phyloP scores from a whole-genome alignment of 2,329 filamentous ascomycete species.

The Lojkania enalia region DNA sequence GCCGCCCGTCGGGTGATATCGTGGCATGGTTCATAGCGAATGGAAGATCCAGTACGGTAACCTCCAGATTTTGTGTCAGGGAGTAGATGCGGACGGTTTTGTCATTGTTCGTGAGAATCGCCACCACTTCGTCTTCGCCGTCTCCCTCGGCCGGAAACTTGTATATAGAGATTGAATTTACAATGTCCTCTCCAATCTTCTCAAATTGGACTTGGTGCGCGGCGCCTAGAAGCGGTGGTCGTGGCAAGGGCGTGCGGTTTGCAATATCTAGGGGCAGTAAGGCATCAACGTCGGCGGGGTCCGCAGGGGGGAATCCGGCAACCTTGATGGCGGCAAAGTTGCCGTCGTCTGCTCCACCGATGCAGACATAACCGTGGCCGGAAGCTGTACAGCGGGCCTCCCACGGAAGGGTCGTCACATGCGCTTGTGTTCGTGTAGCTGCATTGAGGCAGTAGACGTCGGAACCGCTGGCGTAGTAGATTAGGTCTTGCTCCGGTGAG shows the following conservation, averaged over 20 bases:
- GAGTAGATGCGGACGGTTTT: conserved; percentile 84
- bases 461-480: conserved; percentile 82
- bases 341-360: conserved; percentile 80
- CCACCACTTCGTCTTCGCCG: conserved; percentile 64
- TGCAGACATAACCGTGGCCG: conserved; percentile 84
- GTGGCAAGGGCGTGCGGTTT: conserved; percentile 28
- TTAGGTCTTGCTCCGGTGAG: conserved; percentile 71
- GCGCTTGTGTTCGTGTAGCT: conserved; percentile 70
- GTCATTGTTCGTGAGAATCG: conserved; percentile 87
- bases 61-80: conserved; percentile 66
- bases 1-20: conserved; percentile 84
- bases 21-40: conserved; percentile 91
- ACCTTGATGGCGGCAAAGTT: conserved; percentile 82
- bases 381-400: conserved; percentile 85
- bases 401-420: conserved; percentile 69
- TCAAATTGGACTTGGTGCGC: conserved; percentile 54
- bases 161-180: conserved; percentile 69
- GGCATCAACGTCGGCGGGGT: conserved; percentile 58
- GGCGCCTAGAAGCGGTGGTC: conserved; percentile 44
- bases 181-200: conserved; percentile 64
- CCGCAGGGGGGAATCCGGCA: conserved; percentile 44
- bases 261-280: conserved; percentile 58
- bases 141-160: conserved; percentile 49
- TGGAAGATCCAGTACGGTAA: conserved; percentile 73
- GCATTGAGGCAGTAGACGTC: conserved; percentile 64